Percentiles rank a stretch among this genome's conserved stretches.
These are phyloP conservation scores for Pseudogymnoascus sp. DNA, from an alignment of 2,329 filamentous ascomycete genomes.

Conservation along the genomic window DNA sequence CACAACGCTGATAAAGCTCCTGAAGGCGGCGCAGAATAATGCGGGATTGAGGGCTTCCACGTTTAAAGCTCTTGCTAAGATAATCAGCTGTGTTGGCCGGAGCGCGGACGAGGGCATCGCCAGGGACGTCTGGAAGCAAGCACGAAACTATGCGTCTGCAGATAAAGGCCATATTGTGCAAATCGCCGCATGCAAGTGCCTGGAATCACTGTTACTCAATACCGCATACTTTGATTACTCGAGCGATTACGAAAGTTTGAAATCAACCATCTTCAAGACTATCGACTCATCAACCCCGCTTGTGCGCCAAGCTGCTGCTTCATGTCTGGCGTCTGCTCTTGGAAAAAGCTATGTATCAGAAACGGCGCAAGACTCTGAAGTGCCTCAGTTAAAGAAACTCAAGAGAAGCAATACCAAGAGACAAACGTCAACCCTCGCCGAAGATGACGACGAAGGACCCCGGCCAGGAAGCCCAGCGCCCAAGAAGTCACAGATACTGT, in stretches of 20 bases:
- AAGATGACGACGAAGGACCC: conserved; percentile 64
- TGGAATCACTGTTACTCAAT: conserved; percentile 63
- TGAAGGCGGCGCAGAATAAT: conserved; percentile 63
- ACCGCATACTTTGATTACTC: conserved; percentile 83
- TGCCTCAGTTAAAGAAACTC: conserved; percentile 57
- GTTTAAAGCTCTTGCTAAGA: conserved; percentile 67
- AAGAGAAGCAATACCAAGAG: conserved; percentile 59
- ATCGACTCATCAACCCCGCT: conserved; percentile 70
- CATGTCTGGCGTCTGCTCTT: conserved; percentile 75
- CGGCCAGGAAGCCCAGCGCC: conserved; percentile 69
- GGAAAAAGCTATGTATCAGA: conserved; percentile 71
- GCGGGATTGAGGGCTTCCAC: conserved; percentile 74
- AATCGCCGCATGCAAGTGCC: conserved; percentile 68
- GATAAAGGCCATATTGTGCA: conserved; percentile 84
- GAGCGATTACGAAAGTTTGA: conserved; percentile 83
- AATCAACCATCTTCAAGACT: conserved; percentile 74
- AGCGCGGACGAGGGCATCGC: conserved; percentile 78
- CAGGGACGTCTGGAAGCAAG: conserved; percentile 92
- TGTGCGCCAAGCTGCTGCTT: conserved; percentile 79
- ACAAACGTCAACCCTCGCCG: conserved; percentile 48
- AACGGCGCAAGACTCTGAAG: conserved; percentile 40
- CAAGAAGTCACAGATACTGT: conserved; percentile 65
- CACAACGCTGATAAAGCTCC: conserved; percentile 63
- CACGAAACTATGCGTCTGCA: conserved; percentile 62
- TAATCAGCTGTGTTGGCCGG: conserved; percentile 64